Evolutionary conservation across 257 asterid genomes (phyloP).

Genomic region (Solanum arcanum): DNA sequence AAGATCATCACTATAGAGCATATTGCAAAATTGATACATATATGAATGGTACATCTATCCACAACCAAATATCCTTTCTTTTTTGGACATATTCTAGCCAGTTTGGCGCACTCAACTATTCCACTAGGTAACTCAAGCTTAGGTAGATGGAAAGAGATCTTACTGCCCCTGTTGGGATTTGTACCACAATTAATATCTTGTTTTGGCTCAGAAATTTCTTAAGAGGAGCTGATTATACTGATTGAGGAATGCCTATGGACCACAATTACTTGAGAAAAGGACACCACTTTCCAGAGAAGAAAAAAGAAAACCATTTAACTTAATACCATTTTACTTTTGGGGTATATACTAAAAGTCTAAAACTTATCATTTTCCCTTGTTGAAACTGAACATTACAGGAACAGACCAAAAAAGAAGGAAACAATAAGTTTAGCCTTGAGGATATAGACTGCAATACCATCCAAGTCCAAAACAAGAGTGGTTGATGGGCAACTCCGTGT

Average conservation of each 20-base stretch:
- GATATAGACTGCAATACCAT: conserved; percentile 39
- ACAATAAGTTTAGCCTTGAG: background rate
- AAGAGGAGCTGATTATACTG: background rate
- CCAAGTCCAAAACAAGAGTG: conserved; percentile 89
- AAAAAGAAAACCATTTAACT: background rate
- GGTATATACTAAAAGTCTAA: background rate
- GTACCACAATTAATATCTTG: background rate
- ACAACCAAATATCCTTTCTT: background rate
- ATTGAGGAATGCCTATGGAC: background rate
- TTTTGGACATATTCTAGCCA: background rate
- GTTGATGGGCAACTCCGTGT: conserved; percentile 97
- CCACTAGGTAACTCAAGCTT: background rate
- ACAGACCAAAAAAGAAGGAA: background rate
- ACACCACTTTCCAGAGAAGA: background rate
- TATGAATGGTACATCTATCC: background rate
- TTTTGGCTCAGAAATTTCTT: background rate
- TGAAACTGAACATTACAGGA: background rate
- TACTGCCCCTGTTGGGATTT: background rate
- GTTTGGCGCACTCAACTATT: background rate
- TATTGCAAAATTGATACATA: background rate
- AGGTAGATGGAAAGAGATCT: background rate
- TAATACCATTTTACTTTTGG: background rate
- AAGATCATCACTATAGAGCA: background rate
- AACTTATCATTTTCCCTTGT: background rate
- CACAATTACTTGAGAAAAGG: background rate